Evolutionary conservation across 2,329 filamentous ascomycete genomes (phyloP), one percentile per base, ranked within the genome.

Genomic region (Talaromyces islandicus): DNA sequence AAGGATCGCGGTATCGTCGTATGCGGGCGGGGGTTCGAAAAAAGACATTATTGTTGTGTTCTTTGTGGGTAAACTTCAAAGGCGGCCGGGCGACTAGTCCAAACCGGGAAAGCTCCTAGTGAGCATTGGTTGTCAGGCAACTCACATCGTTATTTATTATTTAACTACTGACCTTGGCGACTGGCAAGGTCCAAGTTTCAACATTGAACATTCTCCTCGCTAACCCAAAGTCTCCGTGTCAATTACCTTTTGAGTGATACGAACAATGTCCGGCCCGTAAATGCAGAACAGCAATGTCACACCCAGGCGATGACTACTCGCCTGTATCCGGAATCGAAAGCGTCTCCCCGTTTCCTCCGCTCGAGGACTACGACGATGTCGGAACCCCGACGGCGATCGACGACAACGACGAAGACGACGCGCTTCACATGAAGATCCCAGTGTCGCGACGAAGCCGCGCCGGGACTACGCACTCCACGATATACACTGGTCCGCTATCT

Each of bases 251-350:
- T 12, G 43, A 46, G 19, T 24, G 10, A 9, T 11, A 19, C 24
- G 21, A 46, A 24, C 32, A 10, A 52, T 52, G 48, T 21, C 48
- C 2, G 27, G 14, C 24, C 30, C 48, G 17, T 52, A 52, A 29
- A 7, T n/a, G 24, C 11, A 41, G 17, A 30, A 6, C 29, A 58
- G 56, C 25, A n/a, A 61, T 61, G 59, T 54, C 59, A 9, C 55
- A 25, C 35, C 54, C 43, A 41, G 43, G 29, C 27, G 48, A 54
- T 58, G 59, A 57, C 25, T 24, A 57, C 32, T 60, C 59, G 59
- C 46, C 59, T 14, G 41, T 57, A 55, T 61, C 59, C 35, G 59
- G 59, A 55, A 58, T 61, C 24, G 59, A 61, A 51, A 61, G 59
- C 19, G 41, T 61, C 59, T 54, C 55, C 7, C 59, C 59, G 4